Percentiles rank a stretch among this genome's conserved stretches.
Conservation (phyloP, 2,329 filamentous ascomycete species). For the Trichothecium roseum region DNA sequence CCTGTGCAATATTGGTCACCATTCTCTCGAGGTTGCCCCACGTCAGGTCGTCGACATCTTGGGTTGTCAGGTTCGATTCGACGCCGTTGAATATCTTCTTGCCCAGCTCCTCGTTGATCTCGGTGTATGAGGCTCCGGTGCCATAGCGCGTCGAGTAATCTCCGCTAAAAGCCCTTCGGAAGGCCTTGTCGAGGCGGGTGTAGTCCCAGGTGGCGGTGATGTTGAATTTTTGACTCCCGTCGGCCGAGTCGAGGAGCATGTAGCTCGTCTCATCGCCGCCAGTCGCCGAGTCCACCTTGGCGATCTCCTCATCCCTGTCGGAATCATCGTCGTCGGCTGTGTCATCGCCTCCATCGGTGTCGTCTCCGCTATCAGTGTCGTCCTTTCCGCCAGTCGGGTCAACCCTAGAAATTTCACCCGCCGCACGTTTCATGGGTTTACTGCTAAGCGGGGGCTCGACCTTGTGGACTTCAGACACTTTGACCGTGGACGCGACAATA, state of each 20-base stretch:
- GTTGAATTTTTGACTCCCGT: constrained; percentile 1
- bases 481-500: background rate
- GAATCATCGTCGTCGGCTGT: too few species aligned
- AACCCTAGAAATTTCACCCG: too few species aligned
- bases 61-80: background rate
- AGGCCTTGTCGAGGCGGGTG: background rate
- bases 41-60: constrained; percentile 1
- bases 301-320: background rate
- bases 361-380: too few species aligned
- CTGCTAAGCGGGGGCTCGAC: too few species aligned
- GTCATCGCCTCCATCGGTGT: too few species aligned
- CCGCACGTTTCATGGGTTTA: too few species aligned
- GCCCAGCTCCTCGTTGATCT: constrained; percentile 1
- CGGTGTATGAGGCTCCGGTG: background rate
- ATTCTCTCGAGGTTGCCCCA: constrained; percentile 3
- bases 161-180: constrained; percentile 2
- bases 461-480: background rate
- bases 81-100: constrained; percentile 1
- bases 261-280: background rate
- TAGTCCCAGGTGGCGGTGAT: background rate
- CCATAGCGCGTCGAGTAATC: background rate
- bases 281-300: too few species aligned
- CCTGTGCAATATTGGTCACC: background rate
- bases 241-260: background rate
- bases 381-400: too few species aligned